Conservation (phyloP, 2,329 filamentous ascomycete genomes). For the Penicillium sp. region DNA sequence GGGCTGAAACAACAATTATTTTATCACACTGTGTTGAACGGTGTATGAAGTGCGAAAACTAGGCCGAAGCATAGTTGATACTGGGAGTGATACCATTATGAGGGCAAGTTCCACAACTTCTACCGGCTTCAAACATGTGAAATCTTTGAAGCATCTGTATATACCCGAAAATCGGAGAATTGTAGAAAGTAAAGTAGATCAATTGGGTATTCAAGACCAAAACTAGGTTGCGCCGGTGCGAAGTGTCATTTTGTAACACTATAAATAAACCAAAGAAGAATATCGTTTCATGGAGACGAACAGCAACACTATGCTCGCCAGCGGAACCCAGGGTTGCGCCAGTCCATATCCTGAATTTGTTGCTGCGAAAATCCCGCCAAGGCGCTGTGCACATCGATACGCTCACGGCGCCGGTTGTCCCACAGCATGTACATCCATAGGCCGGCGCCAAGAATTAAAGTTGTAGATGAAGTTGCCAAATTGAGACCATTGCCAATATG, state of each 20-base stretch:
- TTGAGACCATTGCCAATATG: conserved; percentile 72
- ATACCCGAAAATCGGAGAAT: conserved; percentile 1
- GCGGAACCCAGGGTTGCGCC: conserved; percentile 64
- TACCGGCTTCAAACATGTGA: background rate
- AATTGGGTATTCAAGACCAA: background rate
- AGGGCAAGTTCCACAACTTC: background rate
- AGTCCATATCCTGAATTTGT: conserved; percentile 62
- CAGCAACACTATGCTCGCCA: conserved; percentile 49
- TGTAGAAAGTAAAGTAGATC: background rate
- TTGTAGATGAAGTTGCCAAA: conserved; percentile 59
- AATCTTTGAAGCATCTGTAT: background rate
- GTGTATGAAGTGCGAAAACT: background rate
- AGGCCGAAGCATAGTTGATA: fast-evolving
- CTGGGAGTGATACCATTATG: background rate
- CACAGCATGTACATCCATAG: conserved; percentile 61
- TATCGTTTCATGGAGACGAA: background rate
- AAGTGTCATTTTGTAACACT: background rate
- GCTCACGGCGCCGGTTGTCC: conserved; percentile 61
- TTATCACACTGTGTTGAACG: too few species aligned
- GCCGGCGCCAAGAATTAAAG: conserved; percentile 52
- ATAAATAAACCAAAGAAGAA: background rate
- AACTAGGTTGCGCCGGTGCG: background rate
- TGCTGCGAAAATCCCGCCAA: conserved; percentile 54
- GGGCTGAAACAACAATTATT: background rate
- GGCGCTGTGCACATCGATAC: conserved; percentile 56